Evolutionary conservation across 176 grass and related monocot species (phyloP).

Genomic region (Phoenix roebelenii): DNA sequence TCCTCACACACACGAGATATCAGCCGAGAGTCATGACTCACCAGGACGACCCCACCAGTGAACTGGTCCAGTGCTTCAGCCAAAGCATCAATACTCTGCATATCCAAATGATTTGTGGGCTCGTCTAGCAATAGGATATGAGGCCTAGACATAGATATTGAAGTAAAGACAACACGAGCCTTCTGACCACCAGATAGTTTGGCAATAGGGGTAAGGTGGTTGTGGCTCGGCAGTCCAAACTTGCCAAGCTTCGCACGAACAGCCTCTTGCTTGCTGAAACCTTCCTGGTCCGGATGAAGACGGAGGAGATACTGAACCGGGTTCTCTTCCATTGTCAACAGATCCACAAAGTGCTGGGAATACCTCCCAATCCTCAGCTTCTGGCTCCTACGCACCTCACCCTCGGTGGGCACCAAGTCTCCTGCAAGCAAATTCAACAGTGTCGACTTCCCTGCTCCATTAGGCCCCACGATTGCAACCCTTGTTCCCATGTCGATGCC

Average conservation of each 20-base stretch:
- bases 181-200: constrained; percentile 96
- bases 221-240: constrained; percentile 91
- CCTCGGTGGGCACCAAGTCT: constrained; percentile 67
- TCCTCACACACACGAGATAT: constrained; percentile 90
- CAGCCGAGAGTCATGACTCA: constrained; percentile 82
- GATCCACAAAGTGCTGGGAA: constrained; percentile 95
- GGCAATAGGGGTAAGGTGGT: constrained; percentile 91
- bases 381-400: constrained; percentile 78
- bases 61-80: constrained; percentile 90
- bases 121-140: constrained; percentile 92
- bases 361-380: constrained; percentile 89
- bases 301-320: constrained; percentile 83
- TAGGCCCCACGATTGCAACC: constrained; percentile 91
- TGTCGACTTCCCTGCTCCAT: constrained; percentile 94
- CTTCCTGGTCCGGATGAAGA: constrained; percentile 90
- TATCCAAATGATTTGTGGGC: constrained; percentile 97
- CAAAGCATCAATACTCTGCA: constrained; percentile 95
- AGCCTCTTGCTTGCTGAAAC: constrained; percentile 82
- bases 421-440: constrained; percentile 91
- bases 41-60: constrained; percentile 84
- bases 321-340: constrained; percentile 95
- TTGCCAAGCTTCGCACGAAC: constrained; percentile 92
- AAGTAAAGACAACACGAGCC: constrained; percentile 85
- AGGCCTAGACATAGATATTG: constrained; percentile 90
- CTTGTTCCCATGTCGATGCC: constrained; percentile 97